Evolutionary conservation across 31 red algal genomes (phyloP).

Genomic region (Odonthalia washingtoniensis): DNA sequence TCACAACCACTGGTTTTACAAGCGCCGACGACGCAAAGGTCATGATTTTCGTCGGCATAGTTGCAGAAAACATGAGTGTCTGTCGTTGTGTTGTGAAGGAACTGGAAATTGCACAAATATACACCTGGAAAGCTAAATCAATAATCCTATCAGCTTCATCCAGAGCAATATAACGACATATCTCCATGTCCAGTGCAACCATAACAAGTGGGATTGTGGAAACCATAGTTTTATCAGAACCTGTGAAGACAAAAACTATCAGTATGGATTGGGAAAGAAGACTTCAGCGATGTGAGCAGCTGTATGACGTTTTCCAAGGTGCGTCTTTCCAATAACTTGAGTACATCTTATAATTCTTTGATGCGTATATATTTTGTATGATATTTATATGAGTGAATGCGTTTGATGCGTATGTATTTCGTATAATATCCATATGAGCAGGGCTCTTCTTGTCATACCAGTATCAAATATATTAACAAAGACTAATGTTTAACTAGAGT

Average conservation of each 20-base stretch:
- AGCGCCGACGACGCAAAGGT: slow-evolving; percentile 86
- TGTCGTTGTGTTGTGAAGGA: slow-evolving; percentile 91
- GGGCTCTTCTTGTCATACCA: no score
- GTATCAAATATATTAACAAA: no score
- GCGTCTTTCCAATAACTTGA: no score
- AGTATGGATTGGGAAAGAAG: slow-evolving; percentile 83
- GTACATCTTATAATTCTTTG: no score
- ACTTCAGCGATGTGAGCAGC: no score
- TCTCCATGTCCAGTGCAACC: slow-evolving; percentile 84
- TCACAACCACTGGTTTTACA: slow-evolving; percentile 83
- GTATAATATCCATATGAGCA: no score
- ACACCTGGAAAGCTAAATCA: slow-evolving; percentile 90
- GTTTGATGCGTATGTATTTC: no score
- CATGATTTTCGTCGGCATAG: slow-evolving; percentile 90
- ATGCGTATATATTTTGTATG: no score
- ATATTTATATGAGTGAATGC: no score
- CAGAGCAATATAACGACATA: slow-evolving; percentile 66
- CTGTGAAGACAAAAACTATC: slow-evolving; percentile 92
- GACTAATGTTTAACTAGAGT: no score
- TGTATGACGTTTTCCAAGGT: no score
- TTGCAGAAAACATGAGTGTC: slow-evolving; percentile 95
- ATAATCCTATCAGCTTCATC: slow-evolving; percentile 95
- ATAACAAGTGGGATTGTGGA: slow-evolving; percentile 83
- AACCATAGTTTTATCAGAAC: slow-evolving; percentile 89
- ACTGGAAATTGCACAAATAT: slow-evolving; percentile 87